phyloP scores from a whole-genome alignment of 2,329 filamentous ascomycete genomes.

The Fusarium pininemorale region DNA sequence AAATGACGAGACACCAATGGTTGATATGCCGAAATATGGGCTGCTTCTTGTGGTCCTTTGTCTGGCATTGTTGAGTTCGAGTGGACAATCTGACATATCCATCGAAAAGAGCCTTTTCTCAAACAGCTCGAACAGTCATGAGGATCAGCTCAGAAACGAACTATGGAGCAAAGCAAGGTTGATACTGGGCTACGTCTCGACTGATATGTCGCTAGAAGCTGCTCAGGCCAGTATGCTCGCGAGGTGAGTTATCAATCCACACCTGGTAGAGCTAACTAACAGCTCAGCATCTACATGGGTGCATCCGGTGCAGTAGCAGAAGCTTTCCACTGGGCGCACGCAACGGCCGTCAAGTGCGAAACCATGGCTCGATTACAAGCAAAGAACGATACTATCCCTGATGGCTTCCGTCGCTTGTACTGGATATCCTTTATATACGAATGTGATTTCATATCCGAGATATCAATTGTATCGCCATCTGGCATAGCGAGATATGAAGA shows the following conservation, averaged over 20 bases:
- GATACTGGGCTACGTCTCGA: slow-evolving; percentile 30
- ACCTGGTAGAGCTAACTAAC: not conserved
- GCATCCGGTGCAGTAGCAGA: slow-evolving; percentile 37
- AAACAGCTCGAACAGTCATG: not conserved
- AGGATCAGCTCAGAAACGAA: not conserved
- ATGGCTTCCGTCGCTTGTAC: slow-evolving; percentile 41
- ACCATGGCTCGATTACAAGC: slow-evolving; percentile 27
- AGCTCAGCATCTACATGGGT: slow-evolving; percentile 38
- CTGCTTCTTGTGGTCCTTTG: slow-evolving; percentile 15
- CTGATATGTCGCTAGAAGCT: slow-evolving; percentile 33
- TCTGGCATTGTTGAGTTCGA: not conserved
- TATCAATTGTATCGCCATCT: slow-evolving; percentile 42
- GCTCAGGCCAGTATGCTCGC: slow-evolving; percentile 44
- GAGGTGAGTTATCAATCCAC: slow-evolving; percentile 16
- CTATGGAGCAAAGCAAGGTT: slow-evolving; percentile 41
- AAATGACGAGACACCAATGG: accelerated
- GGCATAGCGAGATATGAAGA: slow-evolving; percentile 45
- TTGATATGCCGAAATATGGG: not conserved
- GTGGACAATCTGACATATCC: not conserved
- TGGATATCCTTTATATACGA: slow-evolving; percentile 46
- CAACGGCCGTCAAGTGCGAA: slow-evolving; percentile 43
- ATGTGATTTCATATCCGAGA: slow-evolving; percentile 45
- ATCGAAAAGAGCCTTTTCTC: not conserved
- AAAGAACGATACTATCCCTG: not conserved
- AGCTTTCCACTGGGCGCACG: slow-evolving; percentile 41